Base-by-base conservation (phyloP, 768 basidiomycete species). In the Tubosaeta brunneosetosa region DNA sequence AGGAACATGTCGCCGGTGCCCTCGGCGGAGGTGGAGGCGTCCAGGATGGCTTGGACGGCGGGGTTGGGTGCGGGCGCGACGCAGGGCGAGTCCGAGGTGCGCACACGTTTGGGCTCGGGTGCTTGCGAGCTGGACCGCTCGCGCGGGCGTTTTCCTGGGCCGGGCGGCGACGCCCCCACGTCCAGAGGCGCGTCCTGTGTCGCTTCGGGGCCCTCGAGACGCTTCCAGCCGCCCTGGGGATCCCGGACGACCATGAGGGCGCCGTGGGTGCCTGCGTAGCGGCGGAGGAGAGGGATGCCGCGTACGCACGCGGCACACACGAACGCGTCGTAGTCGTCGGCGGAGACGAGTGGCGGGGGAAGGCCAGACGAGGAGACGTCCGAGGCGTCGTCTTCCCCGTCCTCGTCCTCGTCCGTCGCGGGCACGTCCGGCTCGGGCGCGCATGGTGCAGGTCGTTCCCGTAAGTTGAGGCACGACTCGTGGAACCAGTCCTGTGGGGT, bases 391-490 rank as follows among this genome's bases (percentile, higher is more conserved):
- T 33, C 29, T 4, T 29, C 29, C 29, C 29, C 29, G 29, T 29
- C 6, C 9, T 29, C 29, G 29, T 29, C 4, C 27, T n/a, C 22
- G 22, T 22, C 22, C 3, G 29, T 4, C 29, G 6, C 29, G 29
- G 29, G 9, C 29, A 29, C 29, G 34, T 61, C 53, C 9, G 73
- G 71, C 1, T 71, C 65, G 4, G 76, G 55, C 44, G 71, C 76
- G 51, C 80, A 75, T 9, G 77, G 77, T 6, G 70, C 57, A 9
- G 86, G 87, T 19, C 78, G 78, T 65, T 85, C 80, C 54, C 88
- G 80, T 40, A 93, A 76, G 67, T 89, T 86, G 59, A 91, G 82
- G 61, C 91, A 93, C 11, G 88, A 91, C 72, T 93, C 91, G 60
- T 93, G 91, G 68, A 84, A 93, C 91, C 91, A 93, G 63, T 93